Percentiles rank a stretch among this genome's conserved stretches.
Conservation (phyloP, 129 eudicot species). For the Deinandra increscens region DNA sequence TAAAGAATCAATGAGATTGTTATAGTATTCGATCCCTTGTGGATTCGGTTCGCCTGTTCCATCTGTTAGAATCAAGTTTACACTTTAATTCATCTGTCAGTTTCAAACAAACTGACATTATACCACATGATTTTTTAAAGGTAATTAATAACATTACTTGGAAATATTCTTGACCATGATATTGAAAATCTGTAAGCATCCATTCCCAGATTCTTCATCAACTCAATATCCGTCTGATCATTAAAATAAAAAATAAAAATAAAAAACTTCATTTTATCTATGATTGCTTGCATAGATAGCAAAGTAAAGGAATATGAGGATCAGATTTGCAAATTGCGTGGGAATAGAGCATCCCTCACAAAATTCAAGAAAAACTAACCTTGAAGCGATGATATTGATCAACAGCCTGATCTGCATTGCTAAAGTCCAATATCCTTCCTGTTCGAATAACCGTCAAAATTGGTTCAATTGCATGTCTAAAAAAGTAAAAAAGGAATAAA, state of each 20-base stretch:
- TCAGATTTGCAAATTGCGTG: too few species aligned
- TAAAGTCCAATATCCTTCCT: constrained; percentile 87
- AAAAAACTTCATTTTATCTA: too few species aligned
- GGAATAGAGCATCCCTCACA: too few species aligned
- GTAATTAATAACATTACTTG: constrained; percentile 52
- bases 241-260: too few species aligned
- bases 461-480: not conserved
- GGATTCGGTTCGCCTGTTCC: constrained; percentile 89
- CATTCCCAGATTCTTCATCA: constrained; percentile 95
- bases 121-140: not conserved
- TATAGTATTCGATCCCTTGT: constrained; percentile 76
- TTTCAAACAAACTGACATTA: constrained; percentile 22
- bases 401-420: constrained; percentile 81
- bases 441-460: not conserved
- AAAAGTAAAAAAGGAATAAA: not conserved
- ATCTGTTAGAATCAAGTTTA: constrained; percentile 47
- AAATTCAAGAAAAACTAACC: constrained; percentile 36
- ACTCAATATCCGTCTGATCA: constrained; percentile 67
- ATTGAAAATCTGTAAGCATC: constrained; percentile 98
- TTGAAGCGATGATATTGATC: constrained; percentile 97
- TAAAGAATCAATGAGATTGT: constrained; percentile 74
- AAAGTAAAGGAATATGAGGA: constrained; percentile 9
- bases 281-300: constrained; percentile 19
- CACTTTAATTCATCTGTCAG: not conserved
- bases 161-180: constrained; percentile 94